Base-by-base conservation (phyloP, 1,139 yeast genomes). In the Yamadazyma buinensis region DNA sequence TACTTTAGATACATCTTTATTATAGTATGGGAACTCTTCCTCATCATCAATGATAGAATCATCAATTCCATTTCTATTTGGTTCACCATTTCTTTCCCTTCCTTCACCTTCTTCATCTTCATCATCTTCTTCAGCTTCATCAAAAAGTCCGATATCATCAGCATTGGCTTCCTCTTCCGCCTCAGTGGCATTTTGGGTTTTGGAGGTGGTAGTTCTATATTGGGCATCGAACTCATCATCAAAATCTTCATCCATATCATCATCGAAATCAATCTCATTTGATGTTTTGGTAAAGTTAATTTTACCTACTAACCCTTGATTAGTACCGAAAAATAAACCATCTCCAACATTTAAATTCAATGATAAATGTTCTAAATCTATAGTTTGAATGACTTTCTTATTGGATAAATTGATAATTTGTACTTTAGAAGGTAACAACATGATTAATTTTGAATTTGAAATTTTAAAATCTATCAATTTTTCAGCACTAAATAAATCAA, bases 311-410 rank as follows among this genome's bases (percentile, higher is more conserved):
- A 72, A 70, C 18, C 85, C 86, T 14, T 66, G 57, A 35, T 72
- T 68, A 1, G 84, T 73, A 2, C 87, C 86, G n/a, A 73, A 46
- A 34, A 51, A 61, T 12, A 67, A 40, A 4, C 46, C 41, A n/a
- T 44, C 45, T 26, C 49, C 44, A 26, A 50, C 29, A 9, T 31
- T 7, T 14, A 36, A 28, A 28, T 32, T 36, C 4, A 36, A 32
- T 8, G 33, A 26, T 17, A 32, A 26, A 11, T 19, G 23, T 11
- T 28, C 25, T 8, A 33, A 46, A 34, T 52, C 57, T 12, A 45
- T 44, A 3, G 45, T 41, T 7, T 40, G 22, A 7, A 35, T 29
- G 8, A 35, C 37, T 11, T 29, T 20, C 12, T 23, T 28, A 15
- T 25, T 20, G 7, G 23, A 15, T 15, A 30, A 34, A 34, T 45